These are phyloP conservation scores for Astragalus membranaceus DNA, from an alignment of 306 rosid genomes.

Conservation along the genomic window DNA sequence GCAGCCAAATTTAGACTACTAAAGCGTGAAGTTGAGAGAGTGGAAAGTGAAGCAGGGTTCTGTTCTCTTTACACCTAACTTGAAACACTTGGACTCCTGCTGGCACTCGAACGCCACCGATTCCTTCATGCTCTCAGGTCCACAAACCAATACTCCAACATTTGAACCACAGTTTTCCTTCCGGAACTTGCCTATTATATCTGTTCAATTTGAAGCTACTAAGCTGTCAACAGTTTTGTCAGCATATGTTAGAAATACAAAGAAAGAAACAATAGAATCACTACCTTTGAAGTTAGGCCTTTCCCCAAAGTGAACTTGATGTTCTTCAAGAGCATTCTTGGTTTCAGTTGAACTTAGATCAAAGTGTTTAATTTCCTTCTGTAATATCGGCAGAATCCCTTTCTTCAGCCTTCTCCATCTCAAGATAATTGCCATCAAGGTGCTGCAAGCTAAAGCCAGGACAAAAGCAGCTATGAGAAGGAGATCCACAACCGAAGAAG, in stretches of 20 bases:
- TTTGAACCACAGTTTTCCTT: conserved; percentile 42
- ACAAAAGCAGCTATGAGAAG: conserved; percentile 53
- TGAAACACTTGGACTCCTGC: conserved; percentile 31
- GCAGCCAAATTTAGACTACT: conserved; percentile 17
- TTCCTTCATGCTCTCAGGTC: conserved; percentile 77
- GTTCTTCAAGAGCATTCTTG: conserved; percentile 49
- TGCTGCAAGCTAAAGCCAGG: conserved; percentile 39
- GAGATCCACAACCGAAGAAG: conserved; percentile 63
- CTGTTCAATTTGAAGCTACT: conserved; percentile 29
- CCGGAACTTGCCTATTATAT: conserved; percentile 42
- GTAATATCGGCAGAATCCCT: conserved; percentile 28
- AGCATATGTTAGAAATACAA: neutral
- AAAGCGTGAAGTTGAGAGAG: conserved; percentile 75
- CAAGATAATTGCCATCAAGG: conserved; percentile 35
- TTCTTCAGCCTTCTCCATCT: conserved; percentile 64
- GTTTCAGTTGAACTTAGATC: conserved; percentile 40
- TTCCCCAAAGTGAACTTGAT: conserved; percentile 67
- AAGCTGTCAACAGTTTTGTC: neutral
- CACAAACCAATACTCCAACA: conserved; percentile 70
- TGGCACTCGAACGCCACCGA: conserved; percentile 51
- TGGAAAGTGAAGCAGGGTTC: conserved; percentile 52
- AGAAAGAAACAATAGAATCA: neutral
- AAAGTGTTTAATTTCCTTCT: conserved; percentile 27
- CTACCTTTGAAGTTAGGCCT: conserved; percentile 77
- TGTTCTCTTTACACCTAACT: conserved; percentile 32